Evolutionary conservation across 31 red algal genomes (phyloP).

Genomic region (Pterothamnion heteromorphum): DNA sequence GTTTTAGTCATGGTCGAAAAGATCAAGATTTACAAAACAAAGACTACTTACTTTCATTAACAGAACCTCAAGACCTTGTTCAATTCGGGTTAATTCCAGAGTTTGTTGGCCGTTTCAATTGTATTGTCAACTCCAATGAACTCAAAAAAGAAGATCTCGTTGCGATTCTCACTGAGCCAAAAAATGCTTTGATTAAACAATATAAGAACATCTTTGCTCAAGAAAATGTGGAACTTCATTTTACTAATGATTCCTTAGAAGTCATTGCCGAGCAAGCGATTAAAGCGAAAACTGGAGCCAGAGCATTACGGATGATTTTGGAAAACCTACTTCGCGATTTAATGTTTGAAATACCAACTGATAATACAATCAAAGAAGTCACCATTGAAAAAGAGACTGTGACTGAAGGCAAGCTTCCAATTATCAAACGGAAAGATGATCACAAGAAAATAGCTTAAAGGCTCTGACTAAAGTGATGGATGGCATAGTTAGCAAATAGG

Average conservation of each 20-base stretch:
- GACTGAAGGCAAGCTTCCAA: no score
- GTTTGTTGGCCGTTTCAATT: constrained; percentile 74
- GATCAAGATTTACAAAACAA: constrained; percentile 47
- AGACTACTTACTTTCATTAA: constrained; percentile 55
- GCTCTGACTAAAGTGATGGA: no score
- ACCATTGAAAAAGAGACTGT: neutral
- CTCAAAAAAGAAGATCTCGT: constrained; percentile 74
- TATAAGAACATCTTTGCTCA: constrained; percentile 70
- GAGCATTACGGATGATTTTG: constrained; percentile 78
- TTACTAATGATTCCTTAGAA: neutral
- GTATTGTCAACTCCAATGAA: constrained; percentile 63
- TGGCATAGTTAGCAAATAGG: no score
- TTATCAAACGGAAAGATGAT: no score
- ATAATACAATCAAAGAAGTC: constrained; percentile 56
- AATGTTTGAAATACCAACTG: constrained; percentile 81
- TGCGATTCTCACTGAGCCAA: constrained; percentile 80
- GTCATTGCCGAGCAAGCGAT: constrained; percentile 63
- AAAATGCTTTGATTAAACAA: constrained; percentile 88
- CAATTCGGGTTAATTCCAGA: constrained; percentile 82
- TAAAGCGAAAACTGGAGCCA: constrained; percentile 72
- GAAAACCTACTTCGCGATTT: constrained; percentile 70
- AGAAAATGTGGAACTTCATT: constrained; percentile 57
- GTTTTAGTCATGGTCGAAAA: constrained; percentile 70
- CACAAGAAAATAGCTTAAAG: no score
- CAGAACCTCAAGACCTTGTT: constrained; percentile 72